Evolutionary conservation across 768 basidiomycete species (phyloP).

Genomic region (Pulveroboletus ravenelii): DNA sequence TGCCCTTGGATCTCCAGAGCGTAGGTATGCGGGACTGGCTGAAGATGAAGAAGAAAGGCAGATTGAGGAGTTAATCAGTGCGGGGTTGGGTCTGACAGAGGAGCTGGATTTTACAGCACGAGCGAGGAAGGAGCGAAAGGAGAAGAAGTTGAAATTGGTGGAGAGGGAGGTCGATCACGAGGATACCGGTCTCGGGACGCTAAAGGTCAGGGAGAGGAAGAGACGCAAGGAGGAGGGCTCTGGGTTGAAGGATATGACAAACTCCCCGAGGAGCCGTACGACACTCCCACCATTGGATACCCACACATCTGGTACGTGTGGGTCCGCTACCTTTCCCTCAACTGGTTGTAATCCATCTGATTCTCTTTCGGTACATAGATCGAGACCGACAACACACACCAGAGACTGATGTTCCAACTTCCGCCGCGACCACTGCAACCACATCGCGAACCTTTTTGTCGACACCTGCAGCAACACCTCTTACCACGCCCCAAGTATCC

Average conservation of each 20-base stretch:
- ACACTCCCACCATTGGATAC: constrained; percentile 36
- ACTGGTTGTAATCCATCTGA: constrained; percentile 12
- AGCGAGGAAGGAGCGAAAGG: constrained; percentile 44
- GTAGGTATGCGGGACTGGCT: constrained; percentile 50
- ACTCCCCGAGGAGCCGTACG: constrained; percentile 42
- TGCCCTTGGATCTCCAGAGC: constrained; percentile 59
- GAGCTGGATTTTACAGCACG: constrained; percentile 16
- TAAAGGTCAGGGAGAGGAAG: constrained; percentile 37
- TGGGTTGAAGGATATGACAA: constrained; percentile 60
- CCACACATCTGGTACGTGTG: constrained; percentile 32
- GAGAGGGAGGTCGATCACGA: constrained; percentile 18
- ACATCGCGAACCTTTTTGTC: constrained; percentile 39
- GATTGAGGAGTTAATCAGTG: constrained; percentile 23
- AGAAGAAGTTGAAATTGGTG: constrained; percentile 23
- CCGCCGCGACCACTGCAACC: constrained; percentile 31
- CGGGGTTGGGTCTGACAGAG: constrained; percentile 11
- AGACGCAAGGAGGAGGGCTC: constrained; percentile 36
- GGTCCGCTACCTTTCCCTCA: not conserved
- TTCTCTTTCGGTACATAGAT: constrained; percentile 22
- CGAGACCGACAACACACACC: constrained; percentile 35
- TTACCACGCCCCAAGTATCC: constrained; percentile 30
- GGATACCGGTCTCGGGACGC: constrained; percentile 21
- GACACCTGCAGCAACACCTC: constrained; percentile 42
- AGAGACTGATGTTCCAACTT: constrained; percentile 34
- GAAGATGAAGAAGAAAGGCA: constrained; percentile 55